Conservation (phyloP, 1,284 basidiomycete species). For the Ceraceosorus guamensis region DNA sequence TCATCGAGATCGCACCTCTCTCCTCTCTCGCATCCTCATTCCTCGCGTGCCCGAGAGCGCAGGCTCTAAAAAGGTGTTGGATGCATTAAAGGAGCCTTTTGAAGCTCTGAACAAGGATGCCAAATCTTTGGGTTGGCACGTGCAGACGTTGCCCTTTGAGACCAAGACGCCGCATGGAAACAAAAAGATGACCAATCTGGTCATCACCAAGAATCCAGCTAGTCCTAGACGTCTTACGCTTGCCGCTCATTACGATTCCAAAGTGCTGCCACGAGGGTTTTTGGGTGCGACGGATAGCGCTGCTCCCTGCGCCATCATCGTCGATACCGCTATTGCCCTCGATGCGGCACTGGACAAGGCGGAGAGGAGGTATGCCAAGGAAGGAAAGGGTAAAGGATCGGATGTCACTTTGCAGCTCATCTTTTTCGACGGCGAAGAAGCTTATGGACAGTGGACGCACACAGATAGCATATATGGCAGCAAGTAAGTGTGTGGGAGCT, state of each 20-base stretch:
- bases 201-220: constrained; percentile 81
- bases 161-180: constrained; percentile 68
- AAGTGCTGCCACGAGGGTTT: constrained; percentile 67
- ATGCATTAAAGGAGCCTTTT: constrained; percentile 28
- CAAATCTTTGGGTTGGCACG: constrained; percentile 31
- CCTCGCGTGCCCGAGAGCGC: constrained; percentile 39
- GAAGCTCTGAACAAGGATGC: background rate
- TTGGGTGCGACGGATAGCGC: constrained; percentile 96
- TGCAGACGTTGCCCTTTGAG: constrained; percentile 26
- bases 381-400: constrained; percentile 48
- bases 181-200: constrained; percentile 78
- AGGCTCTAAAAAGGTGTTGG: constrained; percentile 28
- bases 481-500: constrained; percentile 54
- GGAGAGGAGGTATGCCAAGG: constrained; percentile 8
- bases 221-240: constrained; percentile 76
- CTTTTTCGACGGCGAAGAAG: constrained; percentile 98
- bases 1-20: constrained; percentile 16
- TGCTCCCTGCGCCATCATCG: constrained; percentile 75
- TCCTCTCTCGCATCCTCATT: constrained; percentile 41
- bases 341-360: constrained; percentile 30
- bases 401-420: constrained; percentile 87
- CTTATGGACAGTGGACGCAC: constrained; percentile 80
- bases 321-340: constrained; percentile 37
- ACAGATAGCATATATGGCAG: constrained; percentile 91
- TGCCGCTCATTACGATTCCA: constrained; percentile 91